These are phyloP conservation scores for Marasmius sp. DNA, from an alignment of 1,284 basidiomycete genomes.

Conservation along the genomic window DNA sequence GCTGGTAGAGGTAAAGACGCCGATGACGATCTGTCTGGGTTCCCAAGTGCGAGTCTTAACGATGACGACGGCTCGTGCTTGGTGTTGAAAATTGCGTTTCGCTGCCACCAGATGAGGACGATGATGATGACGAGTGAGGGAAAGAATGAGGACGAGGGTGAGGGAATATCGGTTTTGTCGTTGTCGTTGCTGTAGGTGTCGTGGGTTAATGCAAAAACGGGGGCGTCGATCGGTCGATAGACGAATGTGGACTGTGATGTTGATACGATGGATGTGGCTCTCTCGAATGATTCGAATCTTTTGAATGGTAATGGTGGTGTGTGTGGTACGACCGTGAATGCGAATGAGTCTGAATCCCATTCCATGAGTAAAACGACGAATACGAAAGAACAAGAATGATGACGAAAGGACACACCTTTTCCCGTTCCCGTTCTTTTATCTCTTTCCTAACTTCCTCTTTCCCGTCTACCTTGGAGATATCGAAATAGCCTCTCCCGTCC, in stretches of 20 bases:
- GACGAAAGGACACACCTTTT: too few species aligned
- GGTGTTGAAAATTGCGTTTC: neutral
- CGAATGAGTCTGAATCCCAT: neutral
- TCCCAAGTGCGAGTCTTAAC: neutral
- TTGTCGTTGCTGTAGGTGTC: neutral
- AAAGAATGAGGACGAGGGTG: conserved; percentile 16
- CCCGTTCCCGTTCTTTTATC: neutral
- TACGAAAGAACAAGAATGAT: too few species aligned
- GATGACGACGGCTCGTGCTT: neutral
- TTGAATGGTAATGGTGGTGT: neutral
- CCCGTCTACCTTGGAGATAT: neutral
- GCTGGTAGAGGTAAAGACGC: conserved; percentile 45
- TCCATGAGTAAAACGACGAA: too few species aligned
- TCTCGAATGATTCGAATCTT: neutral
- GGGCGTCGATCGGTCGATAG: neutral
- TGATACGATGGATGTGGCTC: too few species aligned
- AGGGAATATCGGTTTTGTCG: conserved; percentile 7
- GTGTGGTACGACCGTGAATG: neutral
- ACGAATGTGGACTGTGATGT: neutral
- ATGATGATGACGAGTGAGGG: conserved; percentile 9
- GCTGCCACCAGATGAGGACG: neutral
- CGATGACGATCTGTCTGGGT: conserved; percentile 42
- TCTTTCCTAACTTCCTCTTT: neutral
- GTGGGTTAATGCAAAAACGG: neutral
- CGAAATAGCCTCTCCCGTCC: conserved; percentile 6